Base-by-base conservation (phyloP, 495 filamentous ascomycete genomes). In the Echria macrotheca region DNA sequence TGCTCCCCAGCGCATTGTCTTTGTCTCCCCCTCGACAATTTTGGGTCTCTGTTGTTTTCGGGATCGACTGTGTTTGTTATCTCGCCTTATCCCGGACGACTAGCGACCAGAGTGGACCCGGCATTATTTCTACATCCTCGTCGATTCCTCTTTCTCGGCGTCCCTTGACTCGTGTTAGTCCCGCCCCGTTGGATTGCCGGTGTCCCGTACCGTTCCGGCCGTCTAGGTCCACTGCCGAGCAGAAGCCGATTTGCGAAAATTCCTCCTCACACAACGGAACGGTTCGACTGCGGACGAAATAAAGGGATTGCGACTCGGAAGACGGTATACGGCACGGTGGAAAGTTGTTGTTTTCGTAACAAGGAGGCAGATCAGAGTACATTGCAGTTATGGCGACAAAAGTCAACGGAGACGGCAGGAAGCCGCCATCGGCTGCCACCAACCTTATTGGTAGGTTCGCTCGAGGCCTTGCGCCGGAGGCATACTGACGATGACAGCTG, bases 361-460 rank as follows among this genome's bases (percentile, higher is more conserved):
- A n/a, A n/a, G n/a, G n/a, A n/a, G n/a, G n/a, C n/a, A n/a, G n/a
- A n/a, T n/a, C n/a, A n/a, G n/a, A n/a, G n/a, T n/a, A n/a, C n/a
- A 48, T 29, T 32, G 39, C 22, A 52, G 44, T 43, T 22, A 74
- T 73, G 70, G 65, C 68, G 48, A 64, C 64, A 18, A 73, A 67
- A 46, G 61, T 65, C 21, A 75, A 77, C 59, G 81, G 80, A 47
- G 79, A 85, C 63, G 80, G 83, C 66, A 89, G 84, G 68, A 81
- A 87, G 75, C 83, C 85, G 59, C 76, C 91, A 31, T 88, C 89
- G 26, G 85, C 85, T 50, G 90, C 93, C 24, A 91, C 89, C 11
- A 96, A 97, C 65, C 68, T 98, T 50, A 95, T 98, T 63, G 91
- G 91, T 95, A 78, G 62, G 73, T 45, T 47, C 44, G 21, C 43